Evolutionary conservation across 2,329 filamentous ascomycete species (phyloP).

Genomic region (Penicillium expansum): DNA sequence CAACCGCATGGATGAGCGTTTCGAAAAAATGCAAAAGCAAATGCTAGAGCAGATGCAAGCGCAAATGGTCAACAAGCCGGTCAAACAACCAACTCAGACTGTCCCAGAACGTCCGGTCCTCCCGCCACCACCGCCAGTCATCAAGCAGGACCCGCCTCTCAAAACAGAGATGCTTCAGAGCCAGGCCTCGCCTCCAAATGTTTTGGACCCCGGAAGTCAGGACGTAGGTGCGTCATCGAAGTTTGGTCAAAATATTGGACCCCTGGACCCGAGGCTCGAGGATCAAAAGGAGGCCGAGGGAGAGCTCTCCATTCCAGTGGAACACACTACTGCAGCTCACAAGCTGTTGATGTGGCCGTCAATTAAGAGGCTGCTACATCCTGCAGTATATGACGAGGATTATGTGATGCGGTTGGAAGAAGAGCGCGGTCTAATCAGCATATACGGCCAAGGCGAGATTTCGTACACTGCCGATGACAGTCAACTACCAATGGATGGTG

Average conservation of each 20-base stretch:
- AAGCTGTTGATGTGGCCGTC: conserved; percentile 71
- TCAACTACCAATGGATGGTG: conserved; percentile 33
- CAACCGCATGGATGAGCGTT: conserved; percentile 6
- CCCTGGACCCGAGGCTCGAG: conserved; percentile 4
- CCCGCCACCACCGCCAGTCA: neutral
- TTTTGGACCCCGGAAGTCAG: neutral
- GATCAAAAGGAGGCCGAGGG: conserved; percentile 42
- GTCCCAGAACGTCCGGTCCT: neutral
- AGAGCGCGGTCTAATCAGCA: conserved; percentile 67
- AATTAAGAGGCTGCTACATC: conserved; percentile 61
- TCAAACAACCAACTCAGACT: neutral
- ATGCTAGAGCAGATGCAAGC: conserved; percentile 7
- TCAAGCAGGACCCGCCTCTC: neutral
- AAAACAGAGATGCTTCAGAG: neutral
- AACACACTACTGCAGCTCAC: conserved; percentile 88
- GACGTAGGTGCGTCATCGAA: neutral
- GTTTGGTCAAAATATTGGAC: neutral
- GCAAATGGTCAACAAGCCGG: neutral
- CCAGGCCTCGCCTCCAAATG: neutral
- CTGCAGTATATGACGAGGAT: conserved; percentile 58
- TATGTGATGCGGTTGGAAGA: conserved; percentile 78
- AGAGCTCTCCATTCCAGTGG: conserved; percentile 70
- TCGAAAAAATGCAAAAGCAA: neutral
- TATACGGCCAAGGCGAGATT: conserved; percentile 78
- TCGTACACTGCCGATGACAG: conserved; percentile 56